Base-by-base conservation (phyloP, 192 early-diverging fungal species). In the Rhizophagus clarus region DNA sequence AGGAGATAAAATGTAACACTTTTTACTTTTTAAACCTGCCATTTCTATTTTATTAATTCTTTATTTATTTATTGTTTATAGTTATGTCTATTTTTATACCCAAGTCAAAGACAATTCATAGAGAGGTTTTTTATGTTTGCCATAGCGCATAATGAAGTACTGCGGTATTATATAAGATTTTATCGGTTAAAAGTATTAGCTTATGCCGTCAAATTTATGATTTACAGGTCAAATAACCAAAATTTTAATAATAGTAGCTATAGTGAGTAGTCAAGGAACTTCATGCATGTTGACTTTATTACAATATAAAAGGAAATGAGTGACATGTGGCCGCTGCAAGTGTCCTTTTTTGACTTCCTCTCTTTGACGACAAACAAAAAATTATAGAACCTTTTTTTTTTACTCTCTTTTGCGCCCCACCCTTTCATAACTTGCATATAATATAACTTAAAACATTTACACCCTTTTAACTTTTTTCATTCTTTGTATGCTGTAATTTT, bases 281-380 rank as follows among this genome's bases (percentile, higher is more conserved):
- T 20, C 51, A 29, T 66, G 63, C 29, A 29, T 66, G 63, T 66
- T 29, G 28, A 66, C 17, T 22, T 6, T 66, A 26, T 66, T 28
- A 5, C 63, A 66, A 29, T 40, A 40, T 56, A 66, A 66, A 66
- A 66, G 63, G 63, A 66, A 66, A 66, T 66, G 63, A 66, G 63
- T 66, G 63, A 28, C 63, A n/a, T 66, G 29, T 8, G 22, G 26
- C 63, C 63, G 22, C 63, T 66, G 26, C 63, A 66, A 66, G 26
- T 22, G 51, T 56, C 51, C 20, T 66, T 17, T 26, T 66, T 66
- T 66, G 20, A 17, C 29, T 29, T 66, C 63, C 29, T 26, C 29
- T 66, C 29, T 66, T 40, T 66, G 26, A 66, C 63, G 26, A 66
- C 14, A 28, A 66, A 66, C 17, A 22, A 56, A 56, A 40, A 56